Evolutionary conservation across 208 protist species (phyloP), one percentile per base, ranked within the genome.

Genomic region (Trypanosoma cruzi): DNA sequence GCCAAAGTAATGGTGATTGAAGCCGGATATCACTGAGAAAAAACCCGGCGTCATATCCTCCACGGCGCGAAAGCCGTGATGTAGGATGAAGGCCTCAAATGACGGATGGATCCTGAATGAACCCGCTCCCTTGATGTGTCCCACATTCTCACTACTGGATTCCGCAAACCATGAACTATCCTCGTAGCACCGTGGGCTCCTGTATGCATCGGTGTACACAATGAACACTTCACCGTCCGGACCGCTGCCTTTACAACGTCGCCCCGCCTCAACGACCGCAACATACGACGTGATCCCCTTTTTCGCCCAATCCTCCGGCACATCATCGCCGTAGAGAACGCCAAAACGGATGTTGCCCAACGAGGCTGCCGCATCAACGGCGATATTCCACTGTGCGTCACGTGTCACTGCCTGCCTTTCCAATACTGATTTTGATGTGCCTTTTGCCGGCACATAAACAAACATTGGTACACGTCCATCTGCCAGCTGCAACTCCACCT

Each of bases 271-370:
- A 13, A 93, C 64, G 32, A 93, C 78, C 5, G 68, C 54, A 3
- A 71, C 65, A 63, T 92, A 91, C 29, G 42, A 53, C 31, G 52
- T n/a, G 40, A 54, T 74, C 29, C 61, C 79, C 22, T 64, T 52
- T 57, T 52, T 66, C 28, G 29, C 64, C 82, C 85, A 91, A 34
- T 62, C 20, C 6, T 50, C 48, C 18, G 80, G 52, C 44, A 89
- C 66, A 29, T 62, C 46, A 58, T 68, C 68, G 60, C 83, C 85
- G 69, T 86, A 88, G 22, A 95, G 54, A 31, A 91, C 83, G 54
- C 75, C 76, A 71, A 93, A 93, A 48, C 85, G 85, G 20, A 82
- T 74, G 73, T 90, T 92, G 56, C 81, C 87, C 60, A 92, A 68
- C 22, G 85, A 86, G 36, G 80, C 77, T 18, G 75, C 80, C 11